Evolutionary conservation across 352 stramenopile genomes (phyloP).

Genomic region (Globisporangium cystogenes): DNA sequence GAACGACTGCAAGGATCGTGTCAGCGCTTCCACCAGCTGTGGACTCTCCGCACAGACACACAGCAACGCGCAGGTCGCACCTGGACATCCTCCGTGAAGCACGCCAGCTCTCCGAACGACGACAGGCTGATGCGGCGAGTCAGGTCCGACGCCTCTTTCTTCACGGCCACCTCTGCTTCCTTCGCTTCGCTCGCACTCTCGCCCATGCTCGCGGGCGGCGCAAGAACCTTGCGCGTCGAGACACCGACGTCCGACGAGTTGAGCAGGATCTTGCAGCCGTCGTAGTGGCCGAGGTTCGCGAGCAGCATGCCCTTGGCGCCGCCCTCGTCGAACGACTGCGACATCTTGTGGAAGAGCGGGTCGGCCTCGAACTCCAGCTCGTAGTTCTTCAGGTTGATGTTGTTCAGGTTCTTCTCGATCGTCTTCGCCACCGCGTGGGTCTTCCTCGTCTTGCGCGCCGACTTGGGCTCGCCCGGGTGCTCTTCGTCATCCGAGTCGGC

Average conservation of each 20-base stretch:
- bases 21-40: background rate
- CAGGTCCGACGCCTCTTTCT: constrained; percentile 13
- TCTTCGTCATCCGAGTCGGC: constrained; percentile 22
- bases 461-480: constrained; percentile 20
- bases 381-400: constrained; percentile 84
- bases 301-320: constrained; percentile 90
- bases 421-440: constrained; percentile 43
- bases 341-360: constrained; percentile 92
- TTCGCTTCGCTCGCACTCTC: background rate
- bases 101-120: constrained; percentile 41
- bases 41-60: background rate
- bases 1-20: constrained; percentile 17
- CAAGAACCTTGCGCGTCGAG: constrained; percentile 38
- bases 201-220: background rate
- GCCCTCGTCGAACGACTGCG: constrained; percentile 89
- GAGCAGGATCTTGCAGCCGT: constrained; percentile 82
- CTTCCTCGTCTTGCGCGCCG: constrained; percentile 38
- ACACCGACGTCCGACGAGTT: constrained; percentile 72
- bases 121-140: constrained; percentile 43
- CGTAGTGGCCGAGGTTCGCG: constrained; percentile 88
- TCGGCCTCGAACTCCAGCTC: constrained; percentile 88
- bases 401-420: constrained; percentile 86
- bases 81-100: constrained; percentile 48
- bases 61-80: constrained; percentile 8
- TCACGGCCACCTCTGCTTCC: background rate